Base-by-base conservation (phyloP, 1,139 yeast species). In the Suhomyces bolitotheri region DNA sequence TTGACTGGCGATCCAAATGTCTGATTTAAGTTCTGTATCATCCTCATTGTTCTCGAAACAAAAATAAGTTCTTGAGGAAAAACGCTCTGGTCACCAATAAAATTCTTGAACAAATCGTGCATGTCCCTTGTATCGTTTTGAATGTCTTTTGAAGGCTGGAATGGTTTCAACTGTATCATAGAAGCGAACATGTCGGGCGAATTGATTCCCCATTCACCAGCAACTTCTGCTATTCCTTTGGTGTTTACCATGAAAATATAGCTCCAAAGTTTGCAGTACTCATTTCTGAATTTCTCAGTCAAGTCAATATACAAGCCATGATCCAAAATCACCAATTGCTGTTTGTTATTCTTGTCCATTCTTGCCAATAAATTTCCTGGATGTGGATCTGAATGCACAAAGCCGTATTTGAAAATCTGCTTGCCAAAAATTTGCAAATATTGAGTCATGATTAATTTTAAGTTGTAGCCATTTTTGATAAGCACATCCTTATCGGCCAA, bases 341-440 rank as follows among this genome's bases (percentile, higher is more conserved):
- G 84, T 29, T 64, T 60, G 7, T 69, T 67, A 1, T 56, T 48
- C 1, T 50, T 40, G 17, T 62, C 58, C 19, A 63, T 51, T 27
- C 88, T 60, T 3, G 80, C 76, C 39, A 84, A 54, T 42, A 85
- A 58, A 52, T 85, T 85, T 4, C 95, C 95, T 1, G 94, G 94
- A 52, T 85, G 95, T 5, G 92, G 87, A 54, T 85, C 95, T 34
- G 89, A 78, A 55, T 85, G 94, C 11, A 85, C 80, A 41, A 78
- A 69, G 6, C 94, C 94, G 76, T 86, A 84, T 27, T 73, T 66
- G 55, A 83, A 85, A 20, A 83, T 80, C 62, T 82, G 90, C 40
- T 76, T 73, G 6, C 86, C 80, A 46, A 81, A 81, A 11, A 80
- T 63, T 21, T 64, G 64, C 28, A 80, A 58, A 45, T 82, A 74